Evolutionary conservation across 75 land plant species (phyloP), one percentile per base, ranked within the genome.

Genomic region (Picea sitchensis): DNA sequence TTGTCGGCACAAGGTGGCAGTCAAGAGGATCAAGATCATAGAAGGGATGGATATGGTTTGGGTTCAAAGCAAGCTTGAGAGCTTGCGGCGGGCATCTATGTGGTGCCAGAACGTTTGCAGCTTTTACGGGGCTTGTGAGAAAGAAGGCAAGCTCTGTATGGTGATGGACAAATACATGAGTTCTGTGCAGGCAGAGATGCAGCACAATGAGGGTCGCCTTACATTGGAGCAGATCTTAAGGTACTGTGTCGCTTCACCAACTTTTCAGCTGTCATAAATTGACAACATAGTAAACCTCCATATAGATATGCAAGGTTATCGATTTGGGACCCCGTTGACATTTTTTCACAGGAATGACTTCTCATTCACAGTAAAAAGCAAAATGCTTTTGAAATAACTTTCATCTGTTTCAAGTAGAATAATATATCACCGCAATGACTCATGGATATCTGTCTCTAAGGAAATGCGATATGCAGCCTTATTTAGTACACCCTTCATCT

Each of bases 101-200:
- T 95, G 98, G 98, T 95, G 98, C 77, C 85, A 93, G 69, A 93
- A 92, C 82, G 96, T 93, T 11, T 93, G 98, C 76, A 81, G 90
- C 20, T 90, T 93, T 61, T 92, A 93, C 82, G 98, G 98, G 13
- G 88, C 74, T 3, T 84, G 81, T 23, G 77, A 83, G 83, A 80
- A 92, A 84, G 98, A 92, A 23, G 89, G 89, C 4, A 65, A 83
- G 34, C 83, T 95, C 20, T 92, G 94, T 47, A 80, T 95, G 15
- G 87, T 95, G 3, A 91, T 90, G 96, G 96, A 95, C 65, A 79
- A 80, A 72, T 92, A 92, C 75, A 20, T 20, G 73, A 85, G 90
- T 5, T 93, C 95, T 0, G 90, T 95, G 1, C 92, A 91, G 76
- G 80, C 87, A 7, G 89, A 84, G 82, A 95, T 95, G 96, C 92